Conservation (phyloP, 345 rosid genomes). For the Eucalyptus polyanthemos region DNA sequence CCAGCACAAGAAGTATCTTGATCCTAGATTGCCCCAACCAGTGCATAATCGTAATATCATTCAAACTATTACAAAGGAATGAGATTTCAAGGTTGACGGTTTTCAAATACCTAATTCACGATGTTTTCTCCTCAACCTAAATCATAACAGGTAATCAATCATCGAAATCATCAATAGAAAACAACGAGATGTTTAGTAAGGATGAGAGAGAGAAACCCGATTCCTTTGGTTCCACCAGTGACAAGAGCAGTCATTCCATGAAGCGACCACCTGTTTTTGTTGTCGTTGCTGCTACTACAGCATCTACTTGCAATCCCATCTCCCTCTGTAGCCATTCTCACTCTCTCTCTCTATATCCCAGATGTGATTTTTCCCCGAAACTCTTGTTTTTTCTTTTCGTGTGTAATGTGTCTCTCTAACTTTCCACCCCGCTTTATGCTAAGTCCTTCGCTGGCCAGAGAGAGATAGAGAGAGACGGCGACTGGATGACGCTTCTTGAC, state of each 20-base stretch:
- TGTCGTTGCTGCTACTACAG: background rate
- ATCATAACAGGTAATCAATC: background rate
- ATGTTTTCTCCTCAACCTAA: background rate
- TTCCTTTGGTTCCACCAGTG: conserved; percentile 61
- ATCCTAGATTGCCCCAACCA: background rate
- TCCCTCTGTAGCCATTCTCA: background rate
- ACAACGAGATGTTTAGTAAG: background rate
- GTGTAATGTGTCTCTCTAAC: background rate
- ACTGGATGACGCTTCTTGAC: background rate
- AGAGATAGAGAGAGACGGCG: background rate
- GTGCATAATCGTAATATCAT: background rate
- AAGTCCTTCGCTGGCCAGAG: background rate
- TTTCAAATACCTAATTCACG: background rate
- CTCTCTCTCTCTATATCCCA: background rate
- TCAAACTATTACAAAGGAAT: background rate
- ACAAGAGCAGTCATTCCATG: conserved; percentile 45
- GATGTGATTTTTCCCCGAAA: background rate
- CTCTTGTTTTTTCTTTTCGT: too few species aligned
- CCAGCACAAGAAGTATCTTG: background rate
- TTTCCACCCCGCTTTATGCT: background rate
- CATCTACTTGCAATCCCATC: background rate
- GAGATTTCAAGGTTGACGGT: background rate
- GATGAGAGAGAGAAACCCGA: conserved; percentile 13
- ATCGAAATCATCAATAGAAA: background rate
- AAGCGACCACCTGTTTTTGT: background rate